Evolutionary conservation across 1,284 basidiomycete genomes (phyloP).

Genomic region (Kalmanozyma brasiliensis): DNA sequence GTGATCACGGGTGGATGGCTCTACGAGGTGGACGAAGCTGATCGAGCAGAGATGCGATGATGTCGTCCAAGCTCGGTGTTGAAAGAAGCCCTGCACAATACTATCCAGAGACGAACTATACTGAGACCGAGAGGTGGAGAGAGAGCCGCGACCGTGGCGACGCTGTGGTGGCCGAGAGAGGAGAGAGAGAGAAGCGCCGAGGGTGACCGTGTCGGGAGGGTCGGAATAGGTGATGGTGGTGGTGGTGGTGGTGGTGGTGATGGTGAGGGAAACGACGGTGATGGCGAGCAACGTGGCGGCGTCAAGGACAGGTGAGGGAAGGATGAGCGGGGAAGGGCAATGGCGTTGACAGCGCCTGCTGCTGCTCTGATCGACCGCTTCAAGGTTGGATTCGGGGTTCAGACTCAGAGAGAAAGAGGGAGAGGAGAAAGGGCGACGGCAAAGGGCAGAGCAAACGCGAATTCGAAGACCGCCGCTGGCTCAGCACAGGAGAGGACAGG

Average conservation of each 20-base stretch:
- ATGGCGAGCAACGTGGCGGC: slow-evolving; percentile 8
- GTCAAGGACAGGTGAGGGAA: slow-evolving; percentile 1
- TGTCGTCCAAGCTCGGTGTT: background rate
- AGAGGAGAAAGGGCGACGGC: too few relatives aligned
- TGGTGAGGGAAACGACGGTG: too few relatives aligned
- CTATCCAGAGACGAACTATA: background rate
- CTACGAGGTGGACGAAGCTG: background rate
- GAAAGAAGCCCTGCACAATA: background rate
- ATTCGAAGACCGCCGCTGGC: too few relatives aligned
- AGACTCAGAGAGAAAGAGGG: too few relatives aligned
- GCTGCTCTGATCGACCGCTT: too few relatives aligned
- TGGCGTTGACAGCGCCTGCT: slow-evolving; percentile 10
- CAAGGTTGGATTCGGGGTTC: too few relatives aligned
- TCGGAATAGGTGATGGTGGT: background rate
- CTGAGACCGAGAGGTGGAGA: background rate
- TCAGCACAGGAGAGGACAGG: too few relatives aligned
- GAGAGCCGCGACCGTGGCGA: too few relatives aligned
- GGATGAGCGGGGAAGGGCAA: slow-evolving; percentile 1
- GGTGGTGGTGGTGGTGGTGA: slow-evolving; percentile 19
- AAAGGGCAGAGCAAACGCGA: too few relatives aligned
- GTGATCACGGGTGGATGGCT: background rate
- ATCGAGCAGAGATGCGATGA: background rate
- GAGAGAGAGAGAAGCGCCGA: background rate
- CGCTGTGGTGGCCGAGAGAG: background rate
- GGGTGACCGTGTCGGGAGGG: slow-evolving; percentile 12